Evolutionary conservation across 2,329 filamentous ascomycete genomes (phyloP).

Genomic region (Pseudogymnoascus sp.): DNA sequence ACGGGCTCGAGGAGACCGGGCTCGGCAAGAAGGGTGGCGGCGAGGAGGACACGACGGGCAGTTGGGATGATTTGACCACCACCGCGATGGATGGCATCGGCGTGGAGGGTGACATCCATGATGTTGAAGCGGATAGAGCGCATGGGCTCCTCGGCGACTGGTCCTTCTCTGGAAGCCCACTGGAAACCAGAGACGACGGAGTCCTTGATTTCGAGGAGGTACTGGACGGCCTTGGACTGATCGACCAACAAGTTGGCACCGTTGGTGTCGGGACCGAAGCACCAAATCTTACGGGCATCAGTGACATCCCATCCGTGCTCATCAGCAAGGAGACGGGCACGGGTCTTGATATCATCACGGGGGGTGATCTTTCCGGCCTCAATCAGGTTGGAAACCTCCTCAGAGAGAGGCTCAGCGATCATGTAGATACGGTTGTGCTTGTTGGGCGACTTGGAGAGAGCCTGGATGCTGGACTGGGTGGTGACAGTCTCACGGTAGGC

Average conservation of each 20-base stretch:
- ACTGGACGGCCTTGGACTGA: conserved; percentile 99
- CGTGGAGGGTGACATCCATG: conserved; percentile 98
- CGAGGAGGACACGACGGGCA: conserved; percentile 94
- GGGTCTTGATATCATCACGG: conserved; percentile 97
- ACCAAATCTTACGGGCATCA: conserved; percentile 99
- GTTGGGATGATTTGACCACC: conserved; percentile 98
- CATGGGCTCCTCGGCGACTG: conserved; percentile 97
- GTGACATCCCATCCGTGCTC: conserved; percentile 99
- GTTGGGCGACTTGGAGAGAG: conserved; percentile 99
- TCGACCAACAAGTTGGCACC: conserved; percentile 98
- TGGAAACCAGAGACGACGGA: conserved; percentile 99
- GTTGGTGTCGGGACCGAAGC: conserved; percentile 95
- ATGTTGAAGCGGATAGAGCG: conserved; percentile 97
- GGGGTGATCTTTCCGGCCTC: conserved; percentile 86
- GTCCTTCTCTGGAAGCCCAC: conserved; percentile 97
- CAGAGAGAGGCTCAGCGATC: conserved; percentile 78
- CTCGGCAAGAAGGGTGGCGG: conserved; percentile 80
- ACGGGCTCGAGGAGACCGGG: conserved; percentile 92
- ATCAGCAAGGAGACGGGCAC: conserved; percentile 91
- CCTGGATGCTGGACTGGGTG: conserved; percentile 81
- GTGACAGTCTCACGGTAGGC: conserved; percentile 96
- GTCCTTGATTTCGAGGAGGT: conserved; percentile 99
- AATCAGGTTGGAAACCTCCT: conserved; percentile 87
- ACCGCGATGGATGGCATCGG: conserved; percentile 99
- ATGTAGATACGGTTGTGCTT: conserved; percentile 99